Evolutionary conservation across 768 basidiomycete genomes (phyloP), one percentile per base, ranked within the genome.

Genomic region (Pulveroboletus sp.): DNA sequence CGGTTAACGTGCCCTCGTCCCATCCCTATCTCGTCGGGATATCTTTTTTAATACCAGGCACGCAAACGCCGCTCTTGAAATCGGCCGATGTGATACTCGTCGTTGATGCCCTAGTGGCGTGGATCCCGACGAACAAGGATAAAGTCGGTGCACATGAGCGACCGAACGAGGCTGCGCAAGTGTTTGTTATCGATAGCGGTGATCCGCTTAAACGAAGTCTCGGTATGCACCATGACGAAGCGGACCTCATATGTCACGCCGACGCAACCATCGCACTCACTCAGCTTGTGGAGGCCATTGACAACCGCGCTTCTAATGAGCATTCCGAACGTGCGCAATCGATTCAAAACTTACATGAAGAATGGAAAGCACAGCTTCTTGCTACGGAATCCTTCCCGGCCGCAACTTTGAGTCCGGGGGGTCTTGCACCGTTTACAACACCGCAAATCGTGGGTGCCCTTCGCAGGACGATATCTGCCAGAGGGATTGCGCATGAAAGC

Each of bases 101-200:
- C 16, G 51, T 89, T n/a, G 85, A 88, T 49, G 73, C 72, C 8
- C 83, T 84, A 51, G 67, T 85, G 0, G 82, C 85, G 0, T 88
- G 85, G 82, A 79, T 84, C 23, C 75, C 79, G 2, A 68, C 60
- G 38, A 71, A 76, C 45, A 74, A 75, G 29, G 68, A 62, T 48
- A 63, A 61, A 45, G 63, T 63, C 4, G 63, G 65, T 14, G 43
- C 26, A 26, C 42, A 50, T 38, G 63, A 64, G 32, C 63, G 65
- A 43, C 82, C 84, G 0, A 58, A 32, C 4, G 52, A 64, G 0
- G 62, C 67, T 4, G 77, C 83, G 0, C 67, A 73, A 24, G 73
- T 86, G 2, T 85, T 84, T 55, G 67, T 85, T 16, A 59, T 87
- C 14, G 84, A 85, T 57, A 69, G 75, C 17, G 82, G 75, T 0